phyloP scores from a whole-genome alignment of 2,329 filamentous ascomycete genomes.

The Chrysosporium queenslandicum region DNA sequence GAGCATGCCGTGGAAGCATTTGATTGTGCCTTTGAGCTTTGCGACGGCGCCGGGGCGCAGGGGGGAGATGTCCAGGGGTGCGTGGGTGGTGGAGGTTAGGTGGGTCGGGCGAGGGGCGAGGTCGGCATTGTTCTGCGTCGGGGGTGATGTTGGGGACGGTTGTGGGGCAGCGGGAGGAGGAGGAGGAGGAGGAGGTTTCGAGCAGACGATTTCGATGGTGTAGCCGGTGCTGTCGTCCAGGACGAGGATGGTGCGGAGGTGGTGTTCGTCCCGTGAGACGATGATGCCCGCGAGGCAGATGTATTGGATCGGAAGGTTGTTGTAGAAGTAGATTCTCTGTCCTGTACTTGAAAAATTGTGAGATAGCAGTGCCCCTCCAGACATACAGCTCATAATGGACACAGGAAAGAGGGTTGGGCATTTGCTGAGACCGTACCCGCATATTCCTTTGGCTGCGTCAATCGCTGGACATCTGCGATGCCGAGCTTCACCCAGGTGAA shows the following conservation, averaged over 20 bases:
- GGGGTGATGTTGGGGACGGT: background rate
- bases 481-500: conserved; percentile 54
- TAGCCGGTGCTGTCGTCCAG: conserved; percentile 54
- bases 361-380: too few relatives aligned
- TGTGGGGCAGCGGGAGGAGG: background rate
- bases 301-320: conserved; percentile 69
- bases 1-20: conserved; percentile 40
- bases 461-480: conserved; percentile 44
- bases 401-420: background rate
- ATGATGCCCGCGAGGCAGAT: conserved; percentile 61
- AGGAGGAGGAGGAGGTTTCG: conserved; percentile 27
- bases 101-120: background rate
- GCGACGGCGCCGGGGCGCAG: conserved; percentile 44
- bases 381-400: too few relatives aligned
- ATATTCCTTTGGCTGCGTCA: conserved; percentile 42
- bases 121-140: background rate
- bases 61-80: conserved; percentile 37
- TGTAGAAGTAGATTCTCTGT: conserved; percentile 53
- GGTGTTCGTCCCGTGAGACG: conserved; percentile 50
- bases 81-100: conserved; percentile 17
- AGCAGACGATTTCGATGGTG: conserved; percentile 47
- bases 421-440: conserved; percentile 39
- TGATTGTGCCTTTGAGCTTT: conserved; percentile 49
- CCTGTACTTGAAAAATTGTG: conserved; percentile 27
- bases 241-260: conserved; percentile 44